Evolutionary conservation across 352 stramenopile species (phyloP).

Genomic region (Pythium coloratum): DNA sequence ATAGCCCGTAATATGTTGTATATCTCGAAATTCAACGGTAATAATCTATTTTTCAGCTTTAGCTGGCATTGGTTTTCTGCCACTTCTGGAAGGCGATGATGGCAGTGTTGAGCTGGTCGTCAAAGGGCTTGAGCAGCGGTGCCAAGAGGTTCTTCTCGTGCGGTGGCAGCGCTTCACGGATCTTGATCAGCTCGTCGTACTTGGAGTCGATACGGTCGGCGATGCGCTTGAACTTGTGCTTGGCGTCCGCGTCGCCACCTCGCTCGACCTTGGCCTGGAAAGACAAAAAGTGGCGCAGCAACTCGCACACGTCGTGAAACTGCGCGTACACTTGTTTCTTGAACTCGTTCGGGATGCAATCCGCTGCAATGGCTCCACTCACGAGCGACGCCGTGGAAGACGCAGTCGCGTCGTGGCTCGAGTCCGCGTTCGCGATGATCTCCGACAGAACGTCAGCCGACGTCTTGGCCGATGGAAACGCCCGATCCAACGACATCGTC

Average conservation of each 20-base stretch:
- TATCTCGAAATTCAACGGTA: not conserved
- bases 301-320: conserved; percentile 82
- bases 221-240: conserved; percentile 82
- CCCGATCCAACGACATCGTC: conserved; percentile 49
- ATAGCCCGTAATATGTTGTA: not conserved
- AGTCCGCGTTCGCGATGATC: conserved; percentile 65
- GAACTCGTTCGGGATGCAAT: conserved; percentile 84
- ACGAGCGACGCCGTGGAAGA: conserved; percentile 50
- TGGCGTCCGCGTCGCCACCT: conserved; percentile 51
- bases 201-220: conserved; percentile 88
- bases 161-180: conserved; percentile 74
- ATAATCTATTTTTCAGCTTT: conserved; percentile 8
- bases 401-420: conserved; percentile 50
- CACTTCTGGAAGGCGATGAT: conserved; percentile 68
- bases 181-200: conserved; percentile 84
- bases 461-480: conserved; percentile 52
- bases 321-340: conserved; percentile 88
- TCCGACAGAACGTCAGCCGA: conserved; percentile 62
- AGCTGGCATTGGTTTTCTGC: conserved; percentile 13
- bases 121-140: conserved; percentile 81
- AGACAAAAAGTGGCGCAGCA: conserved; percentile 81
- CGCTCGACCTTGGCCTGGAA: conserved; percentile 75
- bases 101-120: conserved; percentile 86
- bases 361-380: conserved; percentile 55
- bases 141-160: conserved; percentile 84